Conservation (phyloP, 345 rosid species). For the Arabis hirsuta region DNA sequence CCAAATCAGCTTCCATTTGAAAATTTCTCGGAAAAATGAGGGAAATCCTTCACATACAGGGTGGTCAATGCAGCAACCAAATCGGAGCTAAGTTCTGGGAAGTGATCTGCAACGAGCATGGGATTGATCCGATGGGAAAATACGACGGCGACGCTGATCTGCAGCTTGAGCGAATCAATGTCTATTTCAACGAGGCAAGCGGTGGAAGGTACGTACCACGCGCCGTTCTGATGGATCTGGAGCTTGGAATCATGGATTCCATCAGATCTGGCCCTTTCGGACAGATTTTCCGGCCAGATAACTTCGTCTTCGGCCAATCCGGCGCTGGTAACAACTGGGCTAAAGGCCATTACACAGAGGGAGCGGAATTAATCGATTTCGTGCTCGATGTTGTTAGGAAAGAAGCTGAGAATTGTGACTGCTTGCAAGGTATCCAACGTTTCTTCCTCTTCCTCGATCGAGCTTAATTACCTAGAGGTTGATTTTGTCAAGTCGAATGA, state of each 20-base stretch:
- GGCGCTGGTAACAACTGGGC: conserved; percentile 42
- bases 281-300: conserved; percentile 43
- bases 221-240: conserved; percentile 43
- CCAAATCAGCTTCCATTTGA: conserved; percentile 14
- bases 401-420: conserved; percentile 42
- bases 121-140: conserved; percentile 72
- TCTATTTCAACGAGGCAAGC: conserved; percentile 43
- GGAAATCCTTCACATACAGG: conserved; percentile 91
- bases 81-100: conserved; percentile 97
- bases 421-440: conserved; percentile 27
- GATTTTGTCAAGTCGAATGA: not conserved
- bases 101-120: conserved; percentile 90
- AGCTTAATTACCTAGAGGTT: not conserved
- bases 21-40: conserved; percentile 57
- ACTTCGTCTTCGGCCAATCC: conserved; percentile 42
- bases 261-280: conserved; percentile 42
- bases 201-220: conserved; percentile 43
- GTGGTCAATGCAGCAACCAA: conserved; percentile 95
- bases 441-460: too few relatives aligned
- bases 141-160: conserved; percentile 63
- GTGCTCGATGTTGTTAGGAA: conserved; percentile 43
- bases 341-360: conserved; percentile 41
- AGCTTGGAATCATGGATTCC: conserved; percentile 44
- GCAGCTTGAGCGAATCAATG: conserved; percentile 74
- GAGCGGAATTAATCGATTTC: conserved; percentile 40